Evolutionary conservation across 2,329 filamentous ascomycete species (phyloP), one percentile per base, ranked within the genome.

Genomic region (Myriosclerotinia duriaeana): DNA sequence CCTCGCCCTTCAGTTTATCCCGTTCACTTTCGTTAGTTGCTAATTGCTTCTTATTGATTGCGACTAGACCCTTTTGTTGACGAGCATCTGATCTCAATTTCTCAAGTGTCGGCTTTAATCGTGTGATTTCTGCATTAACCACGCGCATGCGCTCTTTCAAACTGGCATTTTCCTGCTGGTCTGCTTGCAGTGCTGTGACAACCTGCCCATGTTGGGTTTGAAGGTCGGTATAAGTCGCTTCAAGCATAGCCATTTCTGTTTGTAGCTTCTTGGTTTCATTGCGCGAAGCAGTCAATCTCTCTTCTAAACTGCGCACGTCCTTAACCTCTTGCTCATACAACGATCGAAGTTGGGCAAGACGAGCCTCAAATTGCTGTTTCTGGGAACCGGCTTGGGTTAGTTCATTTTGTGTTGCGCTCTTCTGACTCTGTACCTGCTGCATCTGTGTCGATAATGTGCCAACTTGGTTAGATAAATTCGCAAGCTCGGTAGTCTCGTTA

Each of bases 11-110:
- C 50, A 97, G 82, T 81, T 92, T 94, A 68, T 98, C 94, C 42
- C 91, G 87, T 77, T 98, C 94, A 58, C 86, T 86, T 78, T 99
- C 95, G 66, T 90, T 92, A 0, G 93, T 97, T 46, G 89, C 87
- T 68, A 98, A 82, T 79, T 99, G 95, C 81, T 99, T 99, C 83
- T 96, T 98, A 80, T 97, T 97, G 80, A 99, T 99, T 53, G 95
- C 93, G 40, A 96, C 94, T 71, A 98, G 83, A 22, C 95, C 95
- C 80, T 96, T 98, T 76, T 98, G 93, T 78, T 98, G 95, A 53
- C 95, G 88, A 36, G 93, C 93, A 73, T 97, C 93, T 15, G 90
- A 92, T 77, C 91, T 93, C 73, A 96, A 84, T 81, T 97, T 98
- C 77, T 99, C 95, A 63, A 99, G 87, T 71, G 94, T 89, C 42